A percentile compares a stretch with the other conserved stretches of the same genome.
Evolutionary conservation across 2,329 filamentous ascomycete species (phyloP).

Genomic region (Basipetospora chlamydospora): DNA sequence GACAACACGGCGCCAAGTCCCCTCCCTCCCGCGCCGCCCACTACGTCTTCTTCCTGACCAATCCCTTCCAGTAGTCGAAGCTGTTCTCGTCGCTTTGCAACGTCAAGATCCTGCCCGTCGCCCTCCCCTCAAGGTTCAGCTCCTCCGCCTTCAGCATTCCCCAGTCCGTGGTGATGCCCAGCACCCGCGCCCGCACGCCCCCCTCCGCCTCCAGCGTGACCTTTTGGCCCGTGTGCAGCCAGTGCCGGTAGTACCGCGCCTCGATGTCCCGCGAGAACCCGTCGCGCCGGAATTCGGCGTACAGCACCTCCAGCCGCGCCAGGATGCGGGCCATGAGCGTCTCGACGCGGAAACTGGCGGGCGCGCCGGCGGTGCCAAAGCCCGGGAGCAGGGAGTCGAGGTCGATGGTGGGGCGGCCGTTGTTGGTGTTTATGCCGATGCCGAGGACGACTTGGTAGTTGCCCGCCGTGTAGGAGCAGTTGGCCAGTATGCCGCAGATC

Average conservation of each 20-base stretch:
- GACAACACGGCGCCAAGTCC: no score
- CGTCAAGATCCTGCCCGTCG: slow-evolving; percentile 65
- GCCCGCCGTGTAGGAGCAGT: slow-evolving; percentile 63
- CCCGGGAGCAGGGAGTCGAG: slow-evolving; percentile 57
- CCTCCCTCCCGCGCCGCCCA: no score
- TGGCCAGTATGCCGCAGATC: slow-evolving; percentile 84
- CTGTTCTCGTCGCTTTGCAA: slow-evolving; percentile 96
- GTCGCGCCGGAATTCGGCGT: slow-evolving; percentile 55
- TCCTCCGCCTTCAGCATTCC: slow-evolving; percentile 78
- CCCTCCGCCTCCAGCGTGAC: slow-evolving; percentile 69
- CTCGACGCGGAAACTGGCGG: slow-evolving; percentile 54
- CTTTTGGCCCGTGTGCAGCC: slow-evolving; percentile 67
- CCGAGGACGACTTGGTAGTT: slow-evolving; percentile 78
- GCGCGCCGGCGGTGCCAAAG: slow-evolving; percentile 16
- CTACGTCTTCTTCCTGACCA: slow-evolving; percentile 67
- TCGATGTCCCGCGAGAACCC: slow-evolving; percentile 68
- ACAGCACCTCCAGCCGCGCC: slow-evolving; percentile 62
- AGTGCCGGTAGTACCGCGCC: slow-evolving; percentile 61
- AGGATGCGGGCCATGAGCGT: slow-evolving; percentile 70
- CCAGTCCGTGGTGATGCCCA: slow-evolving; percentile 86
- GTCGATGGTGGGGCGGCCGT: slow-evolving; percentile 73
- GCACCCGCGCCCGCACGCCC: slow-evolving; percentile 58
- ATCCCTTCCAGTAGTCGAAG: slow-evolving; percentile 89
- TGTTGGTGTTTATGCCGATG: slow-evolving; percentile 74
- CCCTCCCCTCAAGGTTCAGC: slow-evolving; percentile 54